A percentile compares a stretch with the other conserved stretches of the same genome.
Evolutionary conservation across 352 stramenopile species (phyloP).

Genomic region (Phytophthora quininea): DNA sequence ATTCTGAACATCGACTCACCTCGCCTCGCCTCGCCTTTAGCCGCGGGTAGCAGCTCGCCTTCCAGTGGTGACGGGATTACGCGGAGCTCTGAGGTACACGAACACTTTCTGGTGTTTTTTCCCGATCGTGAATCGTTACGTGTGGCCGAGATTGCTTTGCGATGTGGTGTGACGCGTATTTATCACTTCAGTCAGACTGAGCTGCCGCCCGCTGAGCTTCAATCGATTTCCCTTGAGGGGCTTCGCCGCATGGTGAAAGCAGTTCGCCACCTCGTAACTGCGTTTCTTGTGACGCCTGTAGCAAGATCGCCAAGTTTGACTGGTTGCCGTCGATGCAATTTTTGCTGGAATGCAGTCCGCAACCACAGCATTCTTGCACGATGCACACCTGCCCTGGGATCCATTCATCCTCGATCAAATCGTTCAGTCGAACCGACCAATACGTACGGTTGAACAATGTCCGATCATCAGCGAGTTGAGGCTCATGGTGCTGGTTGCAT

Average conservation of each 20-base stretch:
- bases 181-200: neutral
- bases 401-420: neutral
- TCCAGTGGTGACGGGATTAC: neutral
- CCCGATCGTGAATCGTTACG: conserved; percentile 1
- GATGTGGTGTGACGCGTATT: neutral
- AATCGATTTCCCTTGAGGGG: conserved; percentile 1
- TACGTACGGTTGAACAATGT: conserved; percentile 17
- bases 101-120: neutral
- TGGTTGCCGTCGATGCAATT: neutral
- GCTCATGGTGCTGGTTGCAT: neutral
- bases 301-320: neutral
- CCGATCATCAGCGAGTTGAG: neutral
- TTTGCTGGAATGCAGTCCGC: too few species aligned
- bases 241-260: neutral
- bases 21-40: conserved; percentile 24
- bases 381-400: too few species aligned
- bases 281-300: conserved; percentile 17
- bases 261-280: conserved; percentile 18
- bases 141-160: neutral
- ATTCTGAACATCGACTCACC: conserved; percentile 17
- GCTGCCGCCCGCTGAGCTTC: neutral
- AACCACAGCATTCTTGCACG: too few species aligned
- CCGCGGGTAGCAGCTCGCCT: neutral
- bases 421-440: neutral
- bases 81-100: conserved; percentile 1